A percentile compares a stretch with the other conserved stretches of the same genome.
Conservation (phyloP, 2,329 filamentous ascomycete species). For the Colletotrichum viniferum region DNA sequence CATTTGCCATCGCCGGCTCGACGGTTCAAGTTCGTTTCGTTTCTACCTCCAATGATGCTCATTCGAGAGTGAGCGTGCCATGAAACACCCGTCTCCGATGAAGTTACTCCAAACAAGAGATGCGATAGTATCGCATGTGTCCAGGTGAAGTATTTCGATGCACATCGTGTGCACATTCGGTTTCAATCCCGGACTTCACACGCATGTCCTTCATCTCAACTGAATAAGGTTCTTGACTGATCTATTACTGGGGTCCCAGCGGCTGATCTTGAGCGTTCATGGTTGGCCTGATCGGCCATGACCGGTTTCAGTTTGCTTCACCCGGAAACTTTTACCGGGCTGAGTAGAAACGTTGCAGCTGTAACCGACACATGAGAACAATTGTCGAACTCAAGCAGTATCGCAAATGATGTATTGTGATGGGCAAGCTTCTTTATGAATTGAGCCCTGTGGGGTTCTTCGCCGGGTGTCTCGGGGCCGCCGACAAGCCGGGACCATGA, state of each 20-base stretch:
- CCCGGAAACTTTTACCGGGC: not conserved
- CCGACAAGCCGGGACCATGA: not conserved
- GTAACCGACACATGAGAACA: not conserved
- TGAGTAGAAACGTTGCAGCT: not conserved
- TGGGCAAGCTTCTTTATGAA: not conserved
- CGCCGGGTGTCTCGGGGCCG: not conserved
- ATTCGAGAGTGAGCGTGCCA: not conserved
- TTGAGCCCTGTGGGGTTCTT: not conserved
- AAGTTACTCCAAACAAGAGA: not conserved
- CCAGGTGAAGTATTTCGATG: not conserved
- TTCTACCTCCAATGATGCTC: not conserved
- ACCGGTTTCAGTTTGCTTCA: not conserved
- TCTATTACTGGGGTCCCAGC: not conserved
- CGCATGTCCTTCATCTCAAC: not conserved
- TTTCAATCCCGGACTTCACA: not conserved
- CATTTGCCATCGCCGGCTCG: not conserved
- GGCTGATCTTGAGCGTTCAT: not conserved
- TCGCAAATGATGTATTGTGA: not conserved
- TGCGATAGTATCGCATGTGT: not conserved
- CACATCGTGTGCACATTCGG: not conserved
- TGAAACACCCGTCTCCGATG: not conserved
- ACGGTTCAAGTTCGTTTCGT: not conserved
- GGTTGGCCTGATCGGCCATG: not conserved
- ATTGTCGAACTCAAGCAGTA: not conserved
- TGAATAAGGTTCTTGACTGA: not conserved